Percentiles rank a stretch among this genome's conserved stretches.
phyloP scores from a whole-genome alignment of 257 asterid species.

The Plantago major region DNA sequence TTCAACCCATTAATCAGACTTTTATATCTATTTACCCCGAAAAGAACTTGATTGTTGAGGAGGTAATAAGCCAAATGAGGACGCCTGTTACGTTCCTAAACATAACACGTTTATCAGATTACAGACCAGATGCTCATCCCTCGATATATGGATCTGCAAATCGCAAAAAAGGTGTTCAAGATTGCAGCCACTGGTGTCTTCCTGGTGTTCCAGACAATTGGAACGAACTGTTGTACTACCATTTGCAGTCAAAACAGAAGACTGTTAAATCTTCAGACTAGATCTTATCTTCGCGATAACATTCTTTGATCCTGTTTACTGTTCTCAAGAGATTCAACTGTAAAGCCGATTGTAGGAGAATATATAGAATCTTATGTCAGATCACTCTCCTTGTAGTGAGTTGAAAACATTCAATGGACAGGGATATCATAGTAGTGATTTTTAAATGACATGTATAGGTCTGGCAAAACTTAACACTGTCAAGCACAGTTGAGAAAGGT shows the following conservation, averaged over 20 bases:
- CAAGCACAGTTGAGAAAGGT: too few relatives aligned
- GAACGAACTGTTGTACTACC: conserved; percentile 67
- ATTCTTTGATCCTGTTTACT: not conserved
- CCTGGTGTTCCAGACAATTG: conserved; percentile 96
- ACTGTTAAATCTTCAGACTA: conserved; percentile 2
- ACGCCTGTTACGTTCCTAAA: conserved; percentile 56
- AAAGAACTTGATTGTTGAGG: conserved; percentile 53
- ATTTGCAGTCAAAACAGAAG: conserved; percentile 30
- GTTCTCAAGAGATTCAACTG: too few relatives aligned
- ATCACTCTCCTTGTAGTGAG: too few relatives aligned
- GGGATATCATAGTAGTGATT: too few relatives aligned
- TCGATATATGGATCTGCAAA: conserved; percentile 59
- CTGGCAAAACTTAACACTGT: too few relatives aligned
- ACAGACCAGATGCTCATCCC: conserved; percentile 87
- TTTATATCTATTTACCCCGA: conserved; percentile 34
- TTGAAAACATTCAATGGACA: too few relatives aligned
- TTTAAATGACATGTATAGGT: too few relatives aligned
- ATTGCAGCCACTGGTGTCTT: conserved; percentile 99
- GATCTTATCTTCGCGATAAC: not conserved
- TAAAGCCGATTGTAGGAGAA: too few relatives aligned
- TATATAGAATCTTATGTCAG: too few relatives aligned
- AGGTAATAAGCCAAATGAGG: conserved; percentile 61
- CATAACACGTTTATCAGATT: conserved; percentile 64
- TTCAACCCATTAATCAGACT: conserved; percentile 46
- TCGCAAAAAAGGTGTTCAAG: conserved; percentile 45